Evolutionary conservation across 768 basidiomycete species (phyloP).

Genomic region (Suillus placidus): DNA sequence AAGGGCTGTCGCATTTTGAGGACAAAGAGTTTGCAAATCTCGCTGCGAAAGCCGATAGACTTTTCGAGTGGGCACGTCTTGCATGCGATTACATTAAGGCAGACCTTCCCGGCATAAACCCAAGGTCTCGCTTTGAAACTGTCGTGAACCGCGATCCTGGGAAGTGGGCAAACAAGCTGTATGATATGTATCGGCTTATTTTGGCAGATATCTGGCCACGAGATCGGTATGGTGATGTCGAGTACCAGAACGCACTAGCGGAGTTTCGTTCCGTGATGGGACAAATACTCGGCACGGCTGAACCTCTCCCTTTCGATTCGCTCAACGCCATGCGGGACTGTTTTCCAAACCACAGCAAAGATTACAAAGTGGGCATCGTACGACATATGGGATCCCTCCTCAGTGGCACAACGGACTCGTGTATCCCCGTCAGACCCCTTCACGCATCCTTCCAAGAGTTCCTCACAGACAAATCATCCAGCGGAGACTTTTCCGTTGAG

Average conservation of each 20-base stretch:
- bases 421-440: neutral
- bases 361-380: neutral
- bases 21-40: neutral
- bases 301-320: neutral
- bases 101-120: neutral
- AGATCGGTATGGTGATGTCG: neutral
- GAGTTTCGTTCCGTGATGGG: conserved; percentile 9
- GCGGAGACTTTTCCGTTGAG: conserved; percentile 19
- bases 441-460: conserved; percentile 29
- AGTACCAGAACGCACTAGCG: neutral
- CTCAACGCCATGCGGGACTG: neutral
- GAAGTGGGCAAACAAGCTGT: neutral
- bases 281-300: neutral
- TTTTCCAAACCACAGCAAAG: neutral
- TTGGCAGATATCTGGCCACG: neutral
- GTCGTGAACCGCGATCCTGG: neutral
- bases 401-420: neutral
- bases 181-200: neutral
- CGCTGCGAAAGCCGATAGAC: neutral
- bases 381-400: conserved; percentile 9
- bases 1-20: neutral
- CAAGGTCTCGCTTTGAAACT: neutral
- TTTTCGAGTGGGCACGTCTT: conserved; percentile 14
- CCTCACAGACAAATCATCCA: conserved; percentile 16
- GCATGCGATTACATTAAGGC: neutral